phyloP scores from a whole-genome alignment of 139 green algal genomes.

The Micractinium conductrix region DNA sequence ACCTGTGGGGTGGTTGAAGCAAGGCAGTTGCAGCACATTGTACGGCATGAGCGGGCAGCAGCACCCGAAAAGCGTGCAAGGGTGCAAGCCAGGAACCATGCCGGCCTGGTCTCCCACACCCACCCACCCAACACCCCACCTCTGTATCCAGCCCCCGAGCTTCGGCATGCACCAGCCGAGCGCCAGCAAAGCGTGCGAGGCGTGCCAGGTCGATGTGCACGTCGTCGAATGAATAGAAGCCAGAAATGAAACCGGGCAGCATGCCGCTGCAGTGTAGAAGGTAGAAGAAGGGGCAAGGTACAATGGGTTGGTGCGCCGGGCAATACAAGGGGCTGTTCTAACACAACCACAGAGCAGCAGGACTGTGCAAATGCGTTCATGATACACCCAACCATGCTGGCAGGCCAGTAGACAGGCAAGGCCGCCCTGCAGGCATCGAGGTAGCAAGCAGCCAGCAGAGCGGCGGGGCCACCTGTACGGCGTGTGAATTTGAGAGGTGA shows the following conservation, averaged over 20 bases:
- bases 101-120: background rate
- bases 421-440: background rate
- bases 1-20: too few species aligned
- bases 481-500: conserved; percentile 86
- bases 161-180: conserved; percentile 80
- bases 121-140: conserved; percentile 36
- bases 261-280: conserved; percentile 81
- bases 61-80: background rate
- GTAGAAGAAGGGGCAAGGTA: background rate
- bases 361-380: too few species aligned
- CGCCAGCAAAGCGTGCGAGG: conserved; percentile 76
- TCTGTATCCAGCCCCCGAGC: conserved; percentile 67
- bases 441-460: background rate
- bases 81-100: background rate
- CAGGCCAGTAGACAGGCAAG: background rate
- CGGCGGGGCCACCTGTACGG: conserved; percentile 83
- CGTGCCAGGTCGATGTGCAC: conserved; percentile 93
- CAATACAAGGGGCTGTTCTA: too few species aligned
- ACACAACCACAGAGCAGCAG: too few species aligned
- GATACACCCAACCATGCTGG: background rate
- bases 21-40: too few species aligned
- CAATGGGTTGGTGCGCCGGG: too few species aligned
- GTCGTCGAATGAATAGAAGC: conserved; percentile 91
- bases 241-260: conserved; percentile 93
- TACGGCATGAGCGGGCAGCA: too few species aligned